Conservation (phyloP, 805 yeast genomes). For the Saccharomycopsis sp. region DNA sequence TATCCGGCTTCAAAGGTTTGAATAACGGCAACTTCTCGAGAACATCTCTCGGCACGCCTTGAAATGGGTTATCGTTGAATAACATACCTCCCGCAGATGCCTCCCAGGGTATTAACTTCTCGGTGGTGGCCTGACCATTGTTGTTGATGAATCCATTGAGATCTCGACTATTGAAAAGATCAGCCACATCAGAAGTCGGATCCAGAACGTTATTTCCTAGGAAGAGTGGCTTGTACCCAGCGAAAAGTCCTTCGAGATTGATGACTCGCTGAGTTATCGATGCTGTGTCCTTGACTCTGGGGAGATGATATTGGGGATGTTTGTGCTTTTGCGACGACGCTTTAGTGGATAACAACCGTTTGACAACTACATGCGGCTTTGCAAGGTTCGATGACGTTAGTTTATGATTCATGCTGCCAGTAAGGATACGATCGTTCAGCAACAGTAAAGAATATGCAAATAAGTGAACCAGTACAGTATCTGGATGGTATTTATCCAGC, state of each 20-base stretch:
- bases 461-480: too few relatives aligned
- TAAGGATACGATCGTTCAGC: background rate
- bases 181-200: background rate
- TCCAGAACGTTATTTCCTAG: slow-evolving; percentile 29
- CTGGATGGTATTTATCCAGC: too few relatives aligned
- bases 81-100: slow-evolving; percentile 33
- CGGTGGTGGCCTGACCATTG: slow-evolving; percentile 13
- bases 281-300: slow-evolving; percentile 17
- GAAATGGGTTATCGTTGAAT: slow-evolving; percentile 30
- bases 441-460: too few relatives aligned
- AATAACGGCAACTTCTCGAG: slow-evolving; percentile 34
- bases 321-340: background rate
- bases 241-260: slow-evolving; percentile 34
- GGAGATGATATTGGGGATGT: slow-evolving; percentile 2
- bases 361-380: background rate
- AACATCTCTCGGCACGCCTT: slow-evolving; percentile 32
- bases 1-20: slow-evolving; percentile 51
- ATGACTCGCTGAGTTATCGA: slow-evolving; percentile 11
- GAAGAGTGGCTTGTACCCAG: slow-evolving; percentile 41
- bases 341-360: background rate
- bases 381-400: background rate
- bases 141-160: slow-evolving; percentile 6
- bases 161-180: slow-evolving; percentile 5
- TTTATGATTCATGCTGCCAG: background rate
- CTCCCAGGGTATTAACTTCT: slow-evolving; percentile 34